Conservation (phyloP, 1,139 yeast genomes). For the Magnusiomyces paraingens region DNA sequence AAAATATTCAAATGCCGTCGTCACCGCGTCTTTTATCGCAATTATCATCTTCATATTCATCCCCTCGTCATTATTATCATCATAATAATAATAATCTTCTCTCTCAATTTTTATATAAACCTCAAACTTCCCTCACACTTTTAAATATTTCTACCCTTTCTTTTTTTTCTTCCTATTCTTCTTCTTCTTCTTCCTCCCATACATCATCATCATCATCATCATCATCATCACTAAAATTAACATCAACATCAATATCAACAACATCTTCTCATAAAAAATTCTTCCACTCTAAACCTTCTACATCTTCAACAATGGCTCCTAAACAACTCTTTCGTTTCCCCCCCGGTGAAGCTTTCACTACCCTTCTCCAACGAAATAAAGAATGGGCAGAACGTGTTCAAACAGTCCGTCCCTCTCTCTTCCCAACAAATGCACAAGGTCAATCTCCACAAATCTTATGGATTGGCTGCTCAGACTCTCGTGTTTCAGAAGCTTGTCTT, state of each 20-base stretch:
- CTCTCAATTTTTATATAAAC: too few relatives aligned
- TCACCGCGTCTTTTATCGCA: too few relatives aligned
- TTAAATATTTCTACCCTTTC: neutral
- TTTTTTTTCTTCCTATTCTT: neutral
- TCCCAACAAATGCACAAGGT: slow-evolving; percentile 69
- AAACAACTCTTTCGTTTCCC: slow-evolving; percentile 27
- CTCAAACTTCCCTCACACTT: neutral
- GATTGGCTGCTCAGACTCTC: slow-evolving; percentile 94
- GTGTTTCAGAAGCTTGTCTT: slow-evolving; percentile 75
- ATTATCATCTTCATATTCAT: too few relatives aligned
- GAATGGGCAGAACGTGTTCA: slow-evolving; percentile 59
- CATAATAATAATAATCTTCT: too few relatives aligned
- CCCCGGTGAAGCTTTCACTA: slow-evolving; percentile 39
- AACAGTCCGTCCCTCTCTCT: slow-evolving; percentile 54
- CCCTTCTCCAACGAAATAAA: slow-evolving; percentile 61
- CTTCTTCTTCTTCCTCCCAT: neutral
- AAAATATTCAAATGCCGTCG: too few relatives aligned
- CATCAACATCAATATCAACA: too few relatives aligned
- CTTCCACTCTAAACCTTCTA: neutral
- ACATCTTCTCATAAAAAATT: neutral
- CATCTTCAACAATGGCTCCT: slow-evolving; percentile 3
- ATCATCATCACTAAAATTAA: neutral
- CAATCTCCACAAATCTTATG: slow-evolving; percentile 91
- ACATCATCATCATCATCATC: neutral
- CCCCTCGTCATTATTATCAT: too few relatives aligned